Base-by-base conservation (phyloP, 2,329 filamentous ascomycete genomes). In the Curvularia eragrostidis region DNA sequence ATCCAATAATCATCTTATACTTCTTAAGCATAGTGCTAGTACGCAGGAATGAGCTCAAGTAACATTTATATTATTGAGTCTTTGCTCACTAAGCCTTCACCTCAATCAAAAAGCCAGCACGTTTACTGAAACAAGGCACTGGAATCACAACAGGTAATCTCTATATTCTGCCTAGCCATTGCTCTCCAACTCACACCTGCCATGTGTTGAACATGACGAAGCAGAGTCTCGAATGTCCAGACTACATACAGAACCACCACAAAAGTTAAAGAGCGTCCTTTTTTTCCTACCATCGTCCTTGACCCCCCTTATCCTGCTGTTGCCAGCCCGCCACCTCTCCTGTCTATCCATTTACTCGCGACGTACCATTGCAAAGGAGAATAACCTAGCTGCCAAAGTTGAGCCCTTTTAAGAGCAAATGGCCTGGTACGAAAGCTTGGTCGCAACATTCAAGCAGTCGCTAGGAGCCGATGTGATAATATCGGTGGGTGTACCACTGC, bases 361-460 rank as follows among this genome's bases (percentile, higher is more conserved):
- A 9, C 9, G 9, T 12, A 12, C 4, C 24, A 9, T 3, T n/a
- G n/a, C 7, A 34, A 34, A 44, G 24, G 3, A 15, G 2, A 28
- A 30, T 3, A 4, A n/a, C 13, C n/a, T 21, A 12, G 19, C 18
- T 23, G 13, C 8, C 13, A 43, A n/a, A 43, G 23, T 10, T 12
- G 9, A n/a, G 21, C 12, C 4, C 7, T 19, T 9, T 12, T 36
- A 48, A 48, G 15, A 38, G 43, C 54, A 57, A 28, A 54, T 43
- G 15, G 54, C 54, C 28, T 48, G 12, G 36, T 38, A 57, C 4
- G 54, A 57, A 18, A 54, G 44, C 43, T 48, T 48, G 15, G 15
- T 18, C 21, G 54, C 48, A 9, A 57, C 54, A 34, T 57, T 23
- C 18, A 54, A n/a, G 36, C 50, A 57, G 23, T 18, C 54, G 43